Base-by-base conservation (phyloP, 2,329 filamentous ascomycete species). In the Claviceps fusiformis region DNA sequence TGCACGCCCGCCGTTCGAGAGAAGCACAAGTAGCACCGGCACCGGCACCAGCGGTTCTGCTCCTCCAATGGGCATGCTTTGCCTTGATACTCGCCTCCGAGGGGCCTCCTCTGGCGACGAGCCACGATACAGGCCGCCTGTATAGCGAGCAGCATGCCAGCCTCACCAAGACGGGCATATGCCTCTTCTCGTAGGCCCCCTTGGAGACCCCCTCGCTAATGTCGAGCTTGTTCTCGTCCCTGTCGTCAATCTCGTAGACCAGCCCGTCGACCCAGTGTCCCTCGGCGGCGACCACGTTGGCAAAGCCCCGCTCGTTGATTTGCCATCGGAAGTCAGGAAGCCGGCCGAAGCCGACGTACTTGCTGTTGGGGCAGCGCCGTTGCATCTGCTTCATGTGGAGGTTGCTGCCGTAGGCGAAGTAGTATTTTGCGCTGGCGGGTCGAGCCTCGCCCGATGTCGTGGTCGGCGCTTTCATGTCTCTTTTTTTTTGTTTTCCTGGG, bases 331-430 rank as follows among this genome's bases (percentile, higher is more conserved):
- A 68, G 57, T 69, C 64, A 27, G 60, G 57, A n/a, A 76, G 64
- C 11, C 67, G 63, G 24, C 66, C 73, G 13, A 63, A 62, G 5
- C 73, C 73, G 57, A 73, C 63, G 59, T 68, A 69, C 29, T 59
- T 64, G 62, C 70, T 72, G 27, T 65, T 65, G 24, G 73, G 73
- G 53, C 74, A 76, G 56, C 72, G 66, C 24, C 60, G 59, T 57
- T 68, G 68, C 73, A 76, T 76, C 63, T 75, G 73, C 54, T 66
- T 64, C 55, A 73, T 63, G 59, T 68, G 70, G 48, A 75, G 65
- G 59, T 75, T 76, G 61, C 71, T 74, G 50, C 73, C 74, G 54
- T 74, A 76, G 41, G 72, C 73, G 58, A 76, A 76, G 62, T 75
- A 76, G 52, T 65, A 67, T 55, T 67, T 66, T 58, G 62, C 60